Evolutionary conservation across 495 filamentous ascomycete species (phyloP), one percentile per base, ranked within the genome.

Genomic region (Lophiotrema nucula): DNA sequence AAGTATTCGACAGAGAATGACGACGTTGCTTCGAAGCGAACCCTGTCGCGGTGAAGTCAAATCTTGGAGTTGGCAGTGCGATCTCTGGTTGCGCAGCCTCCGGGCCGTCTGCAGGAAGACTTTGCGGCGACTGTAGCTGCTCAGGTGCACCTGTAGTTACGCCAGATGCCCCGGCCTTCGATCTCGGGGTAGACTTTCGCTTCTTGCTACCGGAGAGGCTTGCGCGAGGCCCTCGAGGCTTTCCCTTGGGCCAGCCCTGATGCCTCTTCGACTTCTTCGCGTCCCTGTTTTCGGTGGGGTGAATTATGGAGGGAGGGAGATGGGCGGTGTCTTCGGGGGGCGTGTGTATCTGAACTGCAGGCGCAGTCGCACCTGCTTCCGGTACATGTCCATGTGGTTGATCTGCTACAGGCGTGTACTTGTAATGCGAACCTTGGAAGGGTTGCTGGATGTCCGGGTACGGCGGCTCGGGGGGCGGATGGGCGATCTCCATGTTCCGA

Each of bases 181-280:
- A 38, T 56, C 63, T 67, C 18, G 51, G 45, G 5, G 62, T 51
- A 5, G 44, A 38, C 51, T 48, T 69, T 49, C 47, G 67, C 66
- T 24, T 58, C 44, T 60, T 67, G 18, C 55, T 27, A 21, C 55
- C 58, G 4, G 62, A 45, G 22, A 25, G 45, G 37, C 53, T 53
- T 8, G 47, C 43, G 13, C 69, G 67, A 18, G 71, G 42, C 5
- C 65, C 67, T 49, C 70, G 60, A 5, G 70, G 66, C 56, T 73
- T 74, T 15, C 71, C 73, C 49, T 73, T 74, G 12, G 71, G 71
- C 72, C 68, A 72, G 21, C 72, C 73, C 46, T 70, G 64, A 18
- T 66, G 58, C 15, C 52, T 47, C 47, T 64, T 73, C 6, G 56
- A 16, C 37, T 60, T 55, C 38, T 67, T 64, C 39, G 10, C 8